Percentiles rank a stretch among this genome's conserved stretches.
These are phyloP conservation scores for Diplotaxis tenuifolia DNA, from an alignment of 345 rosid genomes.

Conservation along the genomic window DNA sequence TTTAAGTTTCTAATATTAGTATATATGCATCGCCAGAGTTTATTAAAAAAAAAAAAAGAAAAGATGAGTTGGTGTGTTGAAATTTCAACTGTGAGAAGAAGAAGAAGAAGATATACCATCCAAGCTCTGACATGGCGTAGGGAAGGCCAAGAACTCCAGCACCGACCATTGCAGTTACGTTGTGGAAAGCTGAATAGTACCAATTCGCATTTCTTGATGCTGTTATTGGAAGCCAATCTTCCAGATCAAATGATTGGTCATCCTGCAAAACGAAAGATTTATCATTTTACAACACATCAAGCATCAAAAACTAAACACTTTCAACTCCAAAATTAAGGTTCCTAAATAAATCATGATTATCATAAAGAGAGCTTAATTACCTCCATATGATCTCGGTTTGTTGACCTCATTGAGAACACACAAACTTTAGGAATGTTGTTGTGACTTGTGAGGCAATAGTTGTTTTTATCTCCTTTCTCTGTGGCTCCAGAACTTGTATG, in stretches of 20 bases:
- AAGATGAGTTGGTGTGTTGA: background rate
- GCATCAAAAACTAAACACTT: background rate
- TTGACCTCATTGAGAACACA: background rate
- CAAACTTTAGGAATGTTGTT: background rate
- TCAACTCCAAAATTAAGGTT: background rate
- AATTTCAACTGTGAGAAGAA: background rate
- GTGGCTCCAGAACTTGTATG: background rate
- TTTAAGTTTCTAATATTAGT: background rate
- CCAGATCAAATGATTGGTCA: conserved; percentile 22
- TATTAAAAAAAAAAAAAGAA: background rate
- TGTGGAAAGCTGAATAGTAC: conserved; percentile 65
- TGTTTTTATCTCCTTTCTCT: background rate
- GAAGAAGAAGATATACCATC: conserved; percentile 39
- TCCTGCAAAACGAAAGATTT: conserved; percentile 5
- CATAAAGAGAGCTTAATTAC: background rate
- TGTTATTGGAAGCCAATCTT: conserved; percentile 64
- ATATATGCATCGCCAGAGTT: background rate
- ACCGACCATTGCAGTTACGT: conserved; percentile 70
- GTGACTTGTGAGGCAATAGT: background rate
- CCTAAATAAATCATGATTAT: background rate
- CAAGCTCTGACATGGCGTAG: conserved; percentile 58
- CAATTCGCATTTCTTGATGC: conserved; percentile 56
- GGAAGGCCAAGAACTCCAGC: conserved; percentile 63
- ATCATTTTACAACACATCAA: background rate
- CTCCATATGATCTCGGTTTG: conserved; percentile 2